Conservation (phyloP, 495 filamentous ascomycete species). For the Saxophila tyrrhenica region DNA sequence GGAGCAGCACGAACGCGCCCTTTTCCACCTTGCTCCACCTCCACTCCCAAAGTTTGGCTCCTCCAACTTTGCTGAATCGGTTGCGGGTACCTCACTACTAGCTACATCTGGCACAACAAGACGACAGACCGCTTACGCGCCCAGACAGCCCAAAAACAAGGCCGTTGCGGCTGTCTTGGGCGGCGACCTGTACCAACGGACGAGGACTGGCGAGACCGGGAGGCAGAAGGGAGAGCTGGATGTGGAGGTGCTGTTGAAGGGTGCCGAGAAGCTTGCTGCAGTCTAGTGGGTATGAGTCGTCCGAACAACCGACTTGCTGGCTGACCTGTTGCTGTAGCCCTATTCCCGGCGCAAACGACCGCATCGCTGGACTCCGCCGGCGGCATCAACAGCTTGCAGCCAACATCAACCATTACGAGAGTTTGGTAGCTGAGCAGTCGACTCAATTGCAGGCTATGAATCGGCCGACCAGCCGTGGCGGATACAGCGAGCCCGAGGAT, state of each 20-base stretch:
- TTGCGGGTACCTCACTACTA: constrained; percentile 35
- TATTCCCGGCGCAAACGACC: constrained; percentile 69
- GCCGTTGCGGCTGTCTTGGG: constrained; percentile 86
- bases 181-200: constrained; percentile 72
- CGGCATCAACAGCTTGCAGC: constrained; percentile 61
- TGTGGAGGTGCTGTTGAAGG: constrained; percentile 71
- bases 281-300: constrained; percentile 54
- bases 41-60: constrained; percentile 35
- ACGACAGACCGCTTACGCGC: constrained; percentile 31
- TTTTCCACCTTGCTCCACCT: constrained; percentile 74
- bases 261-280: constrained; percentile 79
- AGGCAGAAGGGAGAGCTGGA: constrained; percentile 58
- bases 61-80: not conserved
- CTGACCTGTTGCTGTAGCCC: constrained; percentile 36
- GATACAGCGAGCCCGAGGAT: constrained; percentile 24
- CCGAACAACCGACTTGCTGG: not conserved
- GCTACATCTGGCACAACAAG: constrained; percentile 33
- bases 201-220: constrained; percentile 43
- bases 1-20: constrained; percentile 84
- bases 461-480: constrained; percentile 26
- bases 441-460: constrained; percentile 66
- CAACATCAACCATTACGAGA: constrained; percentile 70
- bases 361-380: constrained; percentile 58
- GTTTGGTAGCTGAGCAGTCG: constrained; percentile 64
- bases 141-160: constrained; percentile 58